A percentile compares a stretch with the other conserved stretches of the same genome.
Evolutionary conservation across 305 asterid species (phyloP).

Genomic region (Fraxinus floribunda): DNA sequence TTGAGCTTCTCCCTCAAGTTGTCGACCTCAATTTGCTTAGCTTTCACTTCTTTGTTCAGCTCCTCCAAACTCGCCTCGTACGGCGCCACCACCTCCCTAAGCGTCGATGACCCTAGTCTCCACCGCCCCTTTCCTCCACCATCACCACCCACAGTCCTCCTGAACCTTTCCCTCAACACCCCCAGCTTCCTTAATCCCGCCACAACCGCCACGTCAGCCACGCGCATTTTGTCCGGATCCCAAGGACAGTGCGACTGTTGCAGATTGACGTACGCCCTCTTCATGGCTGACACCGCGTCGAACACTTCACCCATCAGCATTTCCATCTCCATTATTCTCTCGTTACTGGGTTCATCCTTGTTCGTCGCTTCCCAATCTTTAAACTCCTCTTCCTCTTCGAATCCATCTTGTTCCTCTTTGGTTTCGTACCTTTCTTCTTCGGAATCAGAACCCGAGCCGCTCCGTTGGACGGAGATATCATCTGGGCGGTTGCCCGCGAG

Average conservation of each 20-base stretch:
- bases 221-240: constrained; percentile 86
- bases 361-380: constrained; percentile 13
- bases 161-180: constrained; percentile 73
- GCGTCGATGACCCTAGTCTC: constrained; percentile 64
- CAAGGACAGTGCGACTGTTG: constrained; percentile 92
- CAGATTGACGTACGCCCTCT: constrained; percentile 76
- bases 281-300: constrained; percentile 80
- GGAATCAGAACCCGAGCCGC: constrained; percentile 25
- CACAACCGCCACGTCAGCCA: constrained; percentile 82
- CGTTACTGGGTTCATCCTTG: constrained; percentile 29
- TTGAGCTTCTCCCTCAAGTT: constrained; percentile 67
- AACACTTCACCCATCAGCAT: constrained; percentile 74
- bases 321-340: constrained; percentile 59
- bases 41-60: constrained; percentile 72
- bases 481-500: constrained; percentile 46
- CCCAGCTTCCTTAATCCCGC: constrained; percentile 77
- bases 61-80: constrained; percentile 86
- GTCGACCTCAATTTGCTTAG: constrained; percentile 64
- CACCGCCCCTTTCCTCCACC: constrained; percentile 39
- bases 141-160: constrained; percentile 50
- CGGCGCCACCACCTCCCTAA: constrained; percentile 93
- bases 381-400: constrained; percentile 20
- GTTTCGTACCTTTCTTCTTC: constrained; percentile 20
- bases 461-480: constrained; percentile 27
- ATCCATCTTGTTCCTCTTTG: constrained; percentile 3